phyloP scores from a whole-genome alignment of 257 asterid genomes.

The Solanum dulcamara region DNA sequence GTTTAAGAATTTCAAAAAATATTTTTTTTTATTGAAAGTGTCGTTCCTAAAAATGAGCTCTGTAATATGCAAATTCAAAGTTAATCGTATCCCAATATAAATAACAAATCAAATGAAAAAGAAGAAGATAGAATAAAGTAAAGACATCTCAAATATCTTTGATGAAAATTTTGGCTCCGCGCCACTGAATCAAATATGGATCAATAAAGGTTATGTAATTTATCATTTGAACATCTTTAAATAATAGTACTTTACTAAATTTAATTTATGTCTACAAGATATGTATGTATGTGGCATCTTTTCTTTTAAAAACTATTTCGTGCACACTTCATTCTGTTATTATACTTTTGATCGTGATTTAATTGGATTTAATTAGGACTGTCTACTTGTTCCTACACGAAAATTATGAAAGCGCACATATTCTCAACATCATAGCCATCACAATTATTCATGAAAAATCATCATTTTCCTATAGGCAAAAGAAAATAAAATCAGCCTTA shows the following conservation, averaged over 20 bases:
- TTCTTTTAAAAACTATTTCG: background rate
- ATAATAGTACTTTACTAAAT: background rate
- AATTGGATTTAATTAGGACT: background rate
- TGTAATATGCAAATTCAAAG: no score
- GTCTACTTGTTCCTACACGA: background rate
- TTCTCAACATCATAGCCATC: background rate
- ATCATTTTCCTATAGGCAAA: background rate
- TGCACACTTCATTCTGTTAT: background rate
- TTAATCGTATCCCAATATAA: no score
- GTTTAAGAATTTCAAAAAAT: no score
- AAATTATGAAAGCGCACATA: background rate
- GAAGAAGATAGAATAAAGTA: no score
- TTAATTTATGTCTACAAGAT: background rate
- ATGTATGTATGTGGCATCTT: background rate
- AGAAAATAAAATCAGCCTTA: no score
- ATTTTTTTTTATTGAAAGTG: no score
- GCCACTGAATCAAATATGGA: no score
- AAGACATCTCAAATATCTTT: no score
- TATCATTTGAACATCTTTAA: background rate
- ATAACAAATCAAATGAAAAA: no score
- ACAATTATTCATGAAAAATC: background rate
- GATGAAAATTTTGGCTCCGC: no score
- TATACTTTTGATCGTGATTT: background rate
- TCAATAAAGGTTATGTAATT: background rate
- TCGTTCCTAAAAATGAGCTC: no score